A percentile compares a stretch with the other conserved stretches of the same genome.
phyloP scores from a whole-genome alignment of 164 flowering plant genomes.

The Pachysandra terminalis region DNA sequence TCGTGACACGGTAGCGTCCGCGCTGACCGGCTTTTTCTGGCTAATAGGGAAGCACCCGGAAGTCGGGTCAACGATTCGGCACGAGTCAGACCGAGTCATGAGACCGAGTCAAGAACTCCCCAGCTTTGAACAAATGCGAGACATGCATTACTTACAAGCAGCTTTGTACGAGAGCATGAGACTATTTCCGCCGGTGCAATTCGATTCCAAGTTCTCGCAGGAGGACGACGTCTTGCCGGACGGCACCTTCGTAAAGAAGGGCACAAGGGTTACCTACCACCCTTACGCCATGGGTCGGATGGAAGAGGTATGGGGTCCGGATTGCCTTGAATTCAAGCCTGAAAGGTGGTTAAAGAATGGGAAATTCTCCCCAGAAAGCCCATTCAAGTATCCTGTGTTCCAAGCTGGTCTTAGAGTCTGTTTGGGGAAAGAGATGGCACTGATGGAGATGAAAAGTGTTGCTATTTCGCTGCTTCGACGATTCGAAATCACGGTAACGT shows the following conservation, averaged over 20 bases:
- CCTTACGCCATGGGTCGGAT: constrained; percentile 83
- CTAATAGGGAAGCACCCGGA: constrained; percentile 39
- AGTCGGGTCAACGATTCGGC: constrained; percentile 26
- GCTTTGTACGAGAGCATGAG: constrained; percentile 60
- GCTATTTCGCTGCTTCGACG: constrained; percentile 29
- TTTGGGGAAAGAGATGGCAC: constrained; percentile 65
- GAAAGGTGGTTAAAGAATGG: constrained; percentile 68
- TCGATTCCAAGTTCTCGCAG: constrained; percentile 53
- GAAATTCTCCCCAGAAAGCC: constrained; percentile 29
- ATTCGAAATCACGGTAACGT: constrained; percentile 23
- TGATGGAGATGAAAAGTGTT: constrained; percentile 44
- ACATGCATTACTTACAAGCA: constrained; percentile 63
- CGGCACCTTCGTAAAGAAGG: constrained; percentile 45
- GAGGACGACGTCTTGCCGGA: constrained; percentile 67
- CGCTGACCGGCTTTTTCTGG: constrained; percentile 60
- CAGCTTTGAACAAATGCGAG: constrained; percentile 33
- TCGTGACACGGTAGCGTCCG: constrained; percentile 66
- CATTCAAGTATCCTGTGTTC: constrained; percentile 64
- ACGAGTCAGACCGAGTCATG: constrained; percentile 35
- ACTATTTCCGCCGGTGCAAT: constrained; percentile 62
- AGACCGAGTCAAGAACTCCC: constrained; percentile 14
- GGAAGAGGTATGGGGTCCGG: constrained; percentile 66
- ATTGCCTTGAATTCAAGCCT: constrained; percentile 62
- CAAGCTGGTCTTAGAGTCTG: constrained; percentile 66
- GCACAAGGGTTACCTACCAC: constrained; percentile 70